Conservation (phyloP, 2,329 filamentous ascomycete species). For the Pseudopyricularia javanii region DNA sequence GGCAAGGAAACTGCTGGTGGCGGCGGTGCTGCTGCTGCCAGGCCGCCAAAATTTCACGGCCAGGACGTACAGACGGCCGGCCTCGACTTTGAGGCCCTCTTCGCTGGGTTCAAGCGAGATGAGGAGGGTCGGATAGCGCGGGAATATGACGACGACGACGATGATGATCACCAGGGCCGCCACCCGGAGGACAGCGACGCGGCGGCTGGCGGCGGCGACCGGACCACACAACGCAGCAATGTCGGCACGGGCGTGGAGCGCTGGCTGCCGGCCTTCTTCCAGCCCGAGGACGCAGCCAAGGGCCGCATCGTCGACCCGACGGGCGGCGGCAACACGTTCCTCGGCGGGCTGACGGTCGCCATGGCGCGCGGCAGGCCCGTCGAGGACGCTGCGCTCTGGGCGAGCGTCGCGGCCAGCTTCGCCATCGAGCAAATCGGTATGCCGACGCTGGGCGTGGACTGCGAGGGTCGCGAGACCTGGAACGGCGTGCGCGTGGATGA, state of each 20-base stretch:
- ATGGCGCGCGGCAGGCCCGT: conserved; percentile 46
- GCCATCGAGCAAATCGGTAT: conserved; percentile 91
- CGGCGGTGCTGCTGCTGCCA: conserved; percentile 5
- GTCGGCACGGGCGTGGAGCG: conserved; percentile 52
- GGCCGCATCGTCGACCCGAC: conserved; percentile 47
- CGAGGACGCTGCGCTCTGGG: conserved; percentile 65
- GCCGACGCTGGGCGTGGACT: conserved; percentile 41
- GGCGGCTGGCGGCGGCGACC: conserved; percentile 12
- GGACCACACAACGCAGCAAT: too few relatives aligned
- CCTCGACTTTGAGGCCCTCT: conserved; percentile 50
- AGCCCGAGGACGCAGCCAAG: conserved; percentile 9
- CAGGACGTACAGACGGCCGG: conserved; percentile 45
- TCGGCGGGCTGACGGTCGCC: conserved; percentile 48
- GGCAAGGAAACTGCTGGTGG: conserved; percentile 18
- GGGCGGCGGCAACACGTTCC: conserved; percentile 6
- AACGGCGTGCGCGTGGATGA: conserved; percentile 43
- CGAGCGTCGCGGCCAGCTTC: conserved; percentile 74
- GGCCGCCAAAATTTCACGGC: conserved; percentile 16
- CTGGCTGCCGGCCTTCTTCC: conserved; percentile 64
- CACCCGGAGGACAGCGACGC: conserved; percentile 52
- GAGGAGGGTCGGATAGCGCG: conserved; percentile 38
- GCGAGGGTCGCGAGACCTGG: conserved; percentile 42
- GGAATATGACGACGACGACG: conserved; percentile 29
- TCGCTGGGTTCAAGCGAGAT: conserved; percentile 44
- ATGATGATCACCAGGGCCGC: conserved; percentile 59